Percentiles rank a stretch among this genome's conserved stretches.
Conservation (phyloP, 73 alveolate genomes). For the Paramecium caudatum region DNA sequence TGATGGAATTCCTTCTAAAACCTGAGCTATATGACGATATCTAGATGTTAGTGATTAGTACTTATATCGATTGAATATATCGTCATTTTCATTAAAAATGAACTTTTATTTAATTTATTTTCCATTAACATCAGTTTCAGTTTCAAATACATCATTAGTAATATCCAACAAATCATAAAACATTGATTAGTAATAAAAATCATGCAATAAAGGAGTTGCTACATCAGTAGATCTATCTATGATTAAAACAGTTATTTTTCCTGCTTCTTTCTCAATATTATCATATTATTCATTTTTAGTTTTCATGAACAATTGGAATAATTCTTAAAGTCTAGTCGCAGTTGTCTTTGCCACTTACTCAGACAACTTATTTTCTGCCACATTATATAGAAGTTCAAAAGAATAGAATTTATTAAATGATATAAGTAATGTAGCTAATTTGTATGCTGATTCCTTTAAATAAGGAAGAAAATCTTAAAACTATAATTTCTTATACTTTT, state of each 20-base stretch:
- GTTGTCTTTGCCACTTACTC: conserved; percentile 52
- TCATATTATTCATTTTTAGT: conserved; percentile 68
- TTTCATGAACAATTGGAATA: neutral
- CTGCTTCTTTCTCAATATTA: conserved; percentile 70
- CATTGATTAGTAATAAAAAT: conserved; percentile 75
- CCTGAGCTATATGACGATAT: conserved; percentile 71
- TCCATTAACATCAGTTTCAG: conserved; percentile 3
- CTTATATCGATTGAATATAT: conserved; percentile 72
- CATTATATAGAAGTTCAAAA: conserved; percentile 58
- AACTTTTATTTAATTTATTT: conserved; percentile 59
- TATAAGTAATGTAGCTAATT: conserved; percentile 68
- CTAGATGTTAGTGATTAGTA: neutral
- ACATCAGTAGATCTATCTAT: conserved; percentile 73
- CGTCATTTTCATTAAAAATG: conserved; percentile 60
- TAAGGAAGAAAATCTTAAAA: neutral
- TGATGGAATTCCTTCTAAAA: conserved; percentile 66
- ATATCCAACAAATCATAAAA: conserved; percentile 72
- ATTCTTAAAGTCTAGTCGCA: conserved; percentile 56
- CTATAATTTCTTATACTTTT: neutral
- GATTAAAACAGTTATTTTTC: conserved; percentile 66
- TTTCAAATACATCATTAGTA: conserved; percentile 57
- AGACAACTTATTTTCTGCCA: conserved; percentile 39
- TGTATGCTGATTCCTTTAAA: conserved; percentile 51
- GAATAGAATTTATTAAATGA: conserved; percentile 75
- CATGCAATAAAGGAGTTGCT: conserved; percentile 71